phyloP scores from a whole-genome alignment of 176 grass and related monocot species.

The Bothriochloa decipiens region DNA sequence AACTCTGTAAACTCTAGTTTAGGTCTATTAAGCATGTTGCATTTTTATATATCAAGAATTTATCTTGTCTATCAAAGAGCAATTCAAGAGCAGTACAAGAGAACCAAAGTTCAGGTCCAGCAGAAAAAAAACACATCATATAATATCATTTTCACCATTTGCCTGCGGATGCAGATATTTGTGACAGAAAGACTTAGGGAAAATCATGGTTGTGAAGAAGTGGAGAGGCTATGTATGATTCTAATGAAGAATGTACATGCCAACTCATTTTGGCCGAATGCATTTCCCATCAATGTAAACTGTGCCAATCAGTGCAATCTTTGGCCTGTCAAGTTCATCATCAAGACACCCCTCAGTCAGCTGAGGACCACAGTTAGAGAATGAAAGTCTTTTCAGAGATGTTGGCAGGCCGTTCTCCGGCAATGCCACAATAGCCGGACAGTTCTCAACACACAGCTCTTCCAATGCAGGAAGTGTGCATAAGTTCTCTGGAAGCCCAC shows the following conservation, averaged over 20 bases:
- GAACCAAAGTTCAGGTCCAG: not conserved
- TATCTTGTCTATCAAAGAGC: not conserved
- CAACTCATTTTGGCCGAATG: not conserved
- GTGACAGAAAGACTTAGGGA: not conserved
- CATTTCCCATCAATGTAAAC: conserved; percentile 39
- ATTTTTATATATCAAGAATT: not conserved
- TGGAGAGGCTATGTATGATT: not conserved
- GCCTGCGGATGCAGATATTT: not conserved
- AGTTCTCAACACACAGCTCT: conserved; percentile 53
- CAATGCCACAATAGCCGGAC: conserved; percentile 36
- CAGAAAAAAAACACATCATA: not conserved
- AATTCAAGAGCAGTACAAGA: not conserved
- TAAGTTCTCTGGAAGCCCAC: conserved; percentile 35
- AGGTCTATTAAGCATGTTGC: not conserved
- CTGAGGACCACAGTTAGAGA: conserved; percentile 9
- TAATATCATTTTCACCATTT: not conserved
- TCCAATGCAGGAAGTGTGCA: conserved; percentile 34
- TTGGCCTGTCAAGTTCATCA: conserved; percentile 30
- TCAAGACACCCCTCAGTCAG: conserved; percentile 35
- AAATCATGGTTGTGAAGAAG: not conserved
- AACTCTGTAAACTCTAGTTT: not conserved
- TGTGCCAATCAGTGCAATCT: conserved; percentile 14
- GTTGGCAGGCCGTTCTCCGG: conserved; percentile 28
- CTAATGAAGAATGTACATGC: not conserved
- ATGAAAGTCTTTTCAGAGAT: conserved; percentile 35